Base-by-base conservation (phyloP, 2,329 filamentous ascomycete species). In the Nannizzia gypsea region DNA sequence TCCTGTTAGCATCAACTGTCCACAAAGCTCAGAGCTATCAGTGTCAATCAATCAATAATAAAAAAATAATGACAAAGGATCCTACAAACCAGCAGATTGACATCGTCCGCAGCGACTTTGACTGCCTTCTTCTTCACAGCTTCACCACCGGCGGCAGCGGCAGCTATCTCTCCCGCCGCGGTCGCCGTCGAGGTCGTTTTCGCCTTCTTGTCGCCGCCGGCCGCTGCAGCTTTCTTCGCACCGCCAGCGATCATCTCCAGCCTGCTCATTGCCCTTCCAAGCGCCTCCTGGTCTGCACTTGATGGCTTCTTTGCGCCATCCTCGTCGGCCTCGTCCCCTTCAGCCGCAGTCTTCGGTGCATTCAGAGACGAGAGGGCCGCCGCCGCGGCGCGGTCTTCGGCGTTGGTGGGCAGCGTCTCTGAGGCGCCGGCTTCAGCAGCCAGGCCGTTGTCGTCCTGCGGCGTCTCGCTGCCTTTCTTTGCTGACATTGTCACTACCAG, bases 301-400 rank as follows among this genome's bases (percentile, higher is more conserved):
- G 71, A 69, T 1, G 72, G 70, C 13, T 67, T 67, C 56, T 72
- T 68, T 1, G 66, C 56, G n/a, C 66, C 63, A n/a, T 59, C 42
- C 3, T 64, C 57, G 5, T 38, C 58, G 9, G 62, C 61, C 46
- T 69, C 69, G 11, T 66, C 64, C 26, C 68, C 65, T 5, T 67
- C 70, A 57, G 75, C 72, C 55, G 71, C 73, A 17, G 59, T 57
- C n/a, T 57, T 61, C 59, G 72, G 75, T 11, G 71, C 69, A 62
- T 77, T 73, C 40, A 79, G 73, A 38, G 77, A 71, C 61, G 75
- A 77, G 56, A 79, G 75, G 6, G 77, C 77, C 13, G 76, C 77
- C 17, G 77, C 77, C 9, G 77, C 76, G 68, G 77, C 78, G 66
- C 77, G 77, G 67, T 78, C 77, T 70, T 79, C 77, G 31, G 76